These are phyloP conservation scores for Luvunga scandens DNA, from an alignment of 345 rosid species.

Conservation along the genomic window DNA sequence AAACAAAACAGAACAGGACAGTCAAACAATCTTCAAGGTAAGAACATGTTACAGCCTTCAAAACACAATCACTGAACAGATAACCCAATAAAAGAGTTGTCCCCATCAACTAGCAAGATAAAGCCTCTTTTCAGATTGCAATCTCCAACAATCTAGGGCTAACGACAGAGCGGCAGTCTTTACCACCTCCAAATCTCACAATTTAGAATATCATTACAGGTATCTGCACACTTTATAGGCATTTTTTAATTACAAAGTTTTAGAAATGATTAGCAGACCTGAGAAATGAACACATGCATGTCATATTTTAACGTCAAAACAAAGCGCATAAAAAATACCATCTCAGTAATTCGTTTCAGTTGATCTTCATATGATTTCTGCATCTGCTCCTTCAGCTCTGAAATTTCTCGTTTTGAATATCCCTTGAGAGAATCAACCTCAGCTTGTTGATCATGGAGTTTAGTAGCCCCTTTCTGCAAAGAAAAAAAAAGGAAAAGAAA, in stretches of 20 bases:
- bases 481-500: not conserved
- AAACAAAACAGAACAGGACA: not conserved
- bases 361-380: conserved; percentile 56
- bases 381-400: conserved; percentile 60
- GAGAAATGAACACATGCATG: not conserved
- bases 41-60: not conserved
- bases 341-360: conserved; percentile 62
- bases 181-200: not conserved
- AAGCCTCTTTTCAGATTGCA: not conserved
- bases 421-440: conserved; percentile 61
- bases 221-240: not conserved
- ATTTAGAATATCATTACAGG: not conserved
- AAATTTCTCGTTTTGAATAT: conserved; percentile 51
- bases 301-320: not conserved
- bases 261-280: not conserved
- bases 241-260: not conserved
- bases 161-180: not conserved
- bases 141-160: not conserved
- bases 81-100: no score
- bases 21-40: not conserved
- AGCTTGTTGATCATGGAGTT: conserved; percentile 62
- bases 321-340: conserved; percentile 32
- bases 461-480: conserved; percentile 62
- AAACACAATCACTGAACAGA: not conserved
- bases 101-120: no score